These are phyloP conservation scores for Globisporangium splendens DNA, from an alignment of 352 stramenopile genomes.

Conservation along the genomic window DNA sequence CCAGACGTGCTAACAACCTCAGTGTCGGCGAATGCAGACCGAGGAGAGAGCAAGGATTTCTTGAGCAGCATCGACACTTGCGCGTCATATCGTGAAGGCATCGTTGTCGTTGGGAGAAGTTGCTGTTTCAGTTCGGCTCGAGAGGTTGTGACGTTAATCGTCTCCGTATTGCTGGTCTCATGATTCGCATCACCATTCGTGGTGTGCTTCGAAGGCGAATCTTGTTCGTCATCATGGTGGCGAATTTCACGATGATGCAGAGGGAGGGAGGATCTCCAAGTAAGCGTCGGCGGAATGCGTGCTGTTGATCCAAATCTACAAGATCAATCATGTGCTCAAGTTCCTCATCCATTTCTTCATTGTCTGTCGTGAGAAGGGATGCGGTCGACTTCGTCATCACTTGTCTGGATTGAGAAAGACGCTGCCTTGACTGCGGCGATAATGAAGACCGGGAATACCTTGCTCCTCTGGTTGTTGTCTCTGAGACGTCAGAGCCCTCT, in stretches of 20 bases:
- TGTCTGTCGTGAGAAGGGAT: slow-evolving; percentile 33
- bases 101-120: slow-evolving; percentile 19
- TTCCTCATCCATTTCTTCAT: slow-evolving; percentile 69
- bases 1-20: too few relatives aligned
- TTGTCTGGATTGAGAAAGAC: neutral
- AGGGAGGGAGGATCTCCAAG: too few relatives aligned
- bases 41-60: slow-evolving; percentile 45
- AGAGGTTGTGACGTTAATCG: neutral
- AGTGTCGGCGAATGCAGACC: slow-evolving; percentile 19
- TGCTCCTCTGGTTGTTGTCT: too few relatives aligned
- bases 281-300: neutral
- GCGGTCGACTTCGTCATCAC: slow-evolving; percentile 21
- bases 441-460: too few relatives aligned
- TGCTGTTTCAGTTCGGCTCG: slow-evolving; percentile 28
- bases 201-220: neutral
- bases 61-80: slow-evolving; percentile 49
- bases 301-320: slow-evolving; percentile 24
- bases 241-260: too few relatives aligned
- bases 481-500: too few relatives aligned
- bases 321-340: slow-evolving; percentile 69
- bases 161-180: neutral
- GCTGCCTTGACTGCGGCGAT: neutral
- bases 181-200: neutral
- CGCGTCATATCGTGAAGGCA: slow-evolving; percentile 28
- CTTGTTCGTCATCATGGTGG: neutral